Evolutionary conservation across 805 yeast species (phyloP), one percentile per base, ranked within the genome.

Genomic region (Zygoascus tannicola): DNA sequence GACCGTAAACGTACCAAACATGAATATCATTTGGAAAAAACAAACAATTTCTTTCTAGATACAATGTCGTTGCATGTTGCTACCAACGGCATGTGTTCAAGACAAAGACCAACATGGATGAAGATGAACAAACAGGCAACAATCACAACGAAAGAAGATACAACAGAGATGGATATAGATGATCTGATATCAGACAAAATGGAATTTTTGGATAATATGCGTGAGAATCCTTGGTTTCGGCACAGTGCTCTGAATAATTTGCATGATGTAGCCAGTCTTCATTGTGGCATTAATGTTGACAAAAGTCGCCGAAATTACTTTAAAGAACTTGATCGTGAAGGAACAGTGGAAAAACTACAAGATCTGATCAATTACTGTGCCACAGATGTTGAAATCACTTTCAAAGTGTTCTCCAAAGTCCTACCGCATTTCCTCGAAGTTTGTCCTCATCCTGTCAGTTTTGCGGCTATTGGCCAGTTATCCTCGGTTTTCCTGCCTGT

Each of bases 21-120:
- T 44, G 98, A 92, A 59, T 92, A 92, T 63, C 70, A 73, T 53
- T 58, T 88, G 30, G 61, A 67, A 26, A 74, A 69, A 37, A 70
- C 94, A 0, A 77, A 80, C 51, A 83, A 85, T 1, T 87, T 86
- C 62, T 92, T 68, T 56, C 51, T 94, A 46, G 99, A 92, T 61
- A 88, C 95, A 1, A 84, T 90, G 87, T 81, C 97, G 1, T 65
- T 92, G 16, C 99, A 92, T 62, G 77, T 88, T 28, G 94, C 97
- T 1, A 76, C 80, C 0, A 77, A 81, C 41, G 99, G 99, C 0
- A 81, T 92, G 75, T 85, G 96, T 59, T 85, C 97, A 2, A 78
- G 85, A 53, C 98, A 92, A 57, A 64, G 97, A 48, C 81, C 86
- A 0, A 70, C 74, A 15, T 92, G 92, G 84, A 60, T 75, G 53